A percentile compares a stretch with the other conserved stretches of the same genome.
Evolutionary conservation across 768 basidiomycete species (phyloP).

Genomic region (Leccinum longicurvipes): DNA sequence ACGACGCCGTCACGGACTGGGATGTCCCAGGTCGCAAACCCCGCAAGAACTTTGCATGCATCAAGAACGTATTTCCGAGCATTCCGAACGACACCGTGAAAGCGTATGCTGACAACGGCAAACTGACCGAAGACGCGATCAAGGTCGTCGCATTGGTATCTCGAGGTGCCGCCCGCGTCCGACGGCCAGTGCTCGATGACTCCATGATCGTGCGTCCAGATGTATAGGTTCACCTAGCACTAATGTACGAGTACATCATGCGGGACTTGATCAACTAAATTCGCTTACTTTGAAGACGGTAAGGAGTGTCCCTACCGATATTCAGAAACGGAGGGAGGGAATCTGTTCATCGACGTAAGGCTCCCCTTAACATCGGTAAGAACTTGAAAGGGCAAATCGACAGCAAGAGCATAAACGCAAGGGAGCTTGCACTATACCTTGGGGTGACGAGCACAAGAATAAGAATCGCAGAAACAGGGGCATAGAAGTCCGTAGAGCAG

Average conservation of each 20-base stretch:
- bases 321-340: background rate
- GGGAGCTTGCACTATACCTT: slow-evolving; percentile 24
- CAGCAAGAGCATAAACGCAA: background rate
- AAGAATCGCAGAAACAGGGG: background rate
- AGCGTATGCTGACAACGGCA: slow-evolving; percentile 52
- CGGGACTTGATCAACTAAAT: background rate
- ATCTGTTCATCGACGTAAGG: background rate
- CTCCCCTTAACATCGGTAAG: background rate
- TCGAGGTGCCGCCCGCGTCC: slow-evolving; percentile 64
- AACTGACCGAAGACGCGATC: background rate
- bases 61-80: slow-evolving; percentile 80
- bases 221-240: too few species aligned
- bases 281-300: background rate
- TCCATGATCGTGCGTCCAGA: too few species aligned
- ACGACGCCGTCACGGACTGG: slow-evolving; percentile 93
- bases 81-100: slow-evolving; percentile 83
- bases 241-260: background rate
- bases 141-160: slow-evolving; percentile 61
- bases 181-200: slow-evolving; percentile 65
- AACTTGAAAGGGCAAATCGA: background rate
- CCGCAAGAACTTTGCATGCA: slow-evolving; percentile 86
- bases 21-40: slow-evolving; percentile 86
- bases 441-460: background rate
- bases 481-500: slow-evolving; percentile 1
- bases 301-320: background rate